These are phyloP conservation scores for Madurella fahalii DNA, from an alignment of 2,329 filamentous ascomycete species.

Conservation along the genomic window DNA sequence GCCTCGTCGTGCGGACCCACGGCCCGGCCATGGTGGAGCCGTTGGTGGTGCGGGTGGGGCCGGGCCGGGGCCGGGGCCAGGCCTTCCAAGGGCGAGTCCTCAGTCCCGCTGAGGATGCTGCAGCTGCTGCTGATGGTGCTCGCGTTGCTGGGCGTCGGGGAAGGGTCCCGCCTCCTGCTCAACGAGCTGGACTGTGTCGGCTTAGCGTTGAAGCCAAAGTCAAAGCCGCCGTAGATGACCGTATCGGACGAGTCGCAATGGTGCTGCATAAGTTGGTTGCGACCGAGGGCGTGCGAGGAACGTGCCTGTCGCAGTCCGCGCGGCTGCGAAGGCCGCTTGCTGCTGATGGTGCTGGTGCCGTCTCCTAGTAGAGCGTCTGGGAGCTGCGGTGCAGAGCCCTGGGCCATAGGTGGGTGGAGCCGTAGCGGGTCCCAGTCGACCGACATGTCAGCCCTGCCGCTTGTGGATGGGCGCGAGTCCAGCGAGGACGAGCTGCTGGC, in stretches of 20 bases:
- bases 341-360: constrained; percentile 4
- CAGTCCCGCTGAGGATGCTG: neutral
- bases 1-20: constrained; percentile 20
- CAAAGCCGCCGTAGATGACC: constrained; percentile 32
- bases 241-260: constrained; percentile 16
- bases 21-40: neutral
- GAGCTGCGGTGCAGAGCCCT: constrained; percentile 14
- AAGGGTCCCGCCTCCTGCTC: constrained; percentile 5
- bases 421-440: constrained; percentile 34
- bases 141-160: constrained; percentile 18
- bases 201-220: constrained; percentile 31
- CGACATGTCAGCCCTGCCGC: constrained; percentile 22
- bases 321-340: constrained; percentile 12
- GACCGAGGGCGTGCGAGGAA: constrained; percentile 13
- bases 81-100: neutral
- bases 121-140: constrained; percentile 15
- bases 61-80: constrained; percentile 9
- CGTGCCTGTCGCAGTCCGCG: constrained; percentile 19
- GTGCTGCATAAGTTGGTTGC: constrained; percentile 1
- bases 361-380: neutral
- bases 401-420: constrained; percentile 30
- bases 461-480: constrained; percentile 23
- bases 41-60: neutral
- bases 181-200: constrained; percentile 1
- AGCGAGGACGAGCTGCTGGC: constrained; percentile 22